phyloP scores from a whole-genome alignment of 805 yeast species.

The Cyberlindnera euphorbiae region DNA sequence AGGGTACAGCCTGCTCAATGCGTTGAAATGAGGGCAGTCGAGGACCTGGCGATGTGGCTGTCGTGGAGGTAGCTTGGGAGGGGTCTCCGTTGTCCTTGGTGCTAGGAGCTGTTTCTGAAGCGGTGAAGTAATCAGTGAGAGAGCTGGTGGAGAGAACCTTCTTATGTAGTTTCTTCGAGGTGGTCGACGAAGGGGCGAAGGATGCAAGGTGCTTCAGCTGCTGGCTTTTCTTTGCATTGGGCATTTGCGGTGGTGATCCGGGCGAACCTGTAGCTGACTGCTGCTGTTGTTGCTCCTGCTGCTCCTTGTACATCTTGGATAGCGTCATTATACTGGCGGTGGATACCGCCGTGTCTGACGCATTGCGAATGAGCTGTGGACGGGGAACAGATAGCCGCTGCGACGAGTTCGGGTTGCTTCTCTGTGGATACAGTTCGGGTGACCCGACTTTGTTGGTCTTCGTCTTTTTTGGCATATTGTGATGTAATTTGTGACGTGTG shows the following conservation, averaged over 20 bases:
- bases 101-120: not conserved
- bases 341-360: slow-evolving; percentile 14
- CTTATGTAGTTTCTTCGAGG: slow-evolving; percentile 22
- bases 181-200: slow-evolving; percentile 2
- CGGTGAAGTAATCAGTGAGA: not conserved
- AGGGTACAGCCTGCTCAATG: no score
- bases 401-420: no score
- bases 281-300: slow-evolving; percentile 7
- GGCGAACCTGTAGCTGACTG: not conserved
- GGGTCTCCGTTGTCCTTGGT: no score
- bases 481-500: no score
- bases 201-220: no score
- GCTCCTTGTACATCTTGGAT: slow-evolving; percentile 23
- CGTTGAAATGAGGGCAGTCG: slow-evolving; percentile 21
- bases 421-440: not conserved
- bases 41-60: slow-evolving; percentile 1
- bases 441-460: not conserved
- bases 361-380: not conserved
- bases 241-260: no score
- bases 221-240: no score
- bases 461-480: no score
- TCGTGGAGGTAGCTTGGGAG: no score
- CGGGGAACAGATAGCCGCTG: no score
- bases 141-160: not conserved
- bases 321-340: slow-evolving; percentile 24